Conservation (phyloP, 179 eudicot genomes). For the Spinacia oleracea region DNA sequence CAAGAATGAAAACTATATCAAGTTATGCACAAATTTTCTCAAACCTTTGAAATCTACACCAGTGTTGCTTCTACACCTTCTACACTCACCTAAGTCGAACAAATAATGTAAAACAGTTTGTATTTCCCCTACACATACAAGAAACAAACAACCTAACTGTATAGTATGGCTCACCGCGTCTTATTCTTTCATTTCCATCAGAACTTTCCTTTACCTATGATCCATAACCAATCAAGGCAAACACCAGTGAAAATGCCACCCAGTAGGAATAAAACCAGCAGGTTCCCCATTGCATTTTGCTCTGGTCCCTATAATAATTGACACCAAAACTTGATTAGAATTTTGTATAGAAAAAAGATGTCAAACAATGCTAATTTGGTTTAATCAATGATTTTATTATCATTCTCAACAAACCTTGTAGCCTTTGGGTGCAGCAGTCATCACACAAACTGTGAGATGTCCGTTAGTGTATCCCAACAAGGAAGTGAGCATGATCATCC, state of each 20-base stretch:
- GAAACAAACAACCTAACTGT: not conserved
- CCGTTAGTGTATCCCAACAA: conserved; percentile 71
- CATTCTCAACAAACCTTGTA: conserved; percentile 54
- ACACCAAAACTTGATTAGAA: not conserved
- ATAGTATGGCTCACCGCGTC: not conserved
- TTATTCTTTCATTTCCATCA: conserved; percentile 10
- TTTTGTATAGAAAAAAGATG: not conserved
- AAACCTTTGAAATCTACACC: not conserved
- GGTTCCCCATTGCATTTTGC: conserved; percentile 86
- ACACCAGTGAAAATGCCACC: conserved; percentile 73
- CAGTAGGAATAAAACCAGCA: conserved; percentile 62
- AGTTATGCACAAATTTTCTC: not conserved
- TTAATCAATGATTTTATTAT: not conserved
- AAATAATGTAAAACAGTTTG: not conserved
- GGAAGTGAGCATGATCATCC: conserved; percentile 69
- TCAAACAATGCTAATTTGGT: not conserved
- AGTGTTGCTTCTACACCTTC: not conserved
- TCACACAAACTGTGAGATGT: conserved; percentile 76
- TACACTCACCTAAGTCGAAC: not conserved
- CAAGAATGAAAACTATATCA: not conserved
- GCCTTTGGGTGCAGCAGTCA: conserved; percentile 67
- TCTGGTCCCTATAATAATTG: conserved; percentile 68
- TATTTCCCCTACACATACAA: not conserved
- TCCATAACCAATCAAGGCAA: conserved; percentile 86
- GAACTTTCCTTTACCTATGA: conserved; percentile 52